Evolutionary conservation across 2,329 filamentous ascomycete genomes (phyloP).

Genomic region (Sordariomycetes sp.): DNA sequence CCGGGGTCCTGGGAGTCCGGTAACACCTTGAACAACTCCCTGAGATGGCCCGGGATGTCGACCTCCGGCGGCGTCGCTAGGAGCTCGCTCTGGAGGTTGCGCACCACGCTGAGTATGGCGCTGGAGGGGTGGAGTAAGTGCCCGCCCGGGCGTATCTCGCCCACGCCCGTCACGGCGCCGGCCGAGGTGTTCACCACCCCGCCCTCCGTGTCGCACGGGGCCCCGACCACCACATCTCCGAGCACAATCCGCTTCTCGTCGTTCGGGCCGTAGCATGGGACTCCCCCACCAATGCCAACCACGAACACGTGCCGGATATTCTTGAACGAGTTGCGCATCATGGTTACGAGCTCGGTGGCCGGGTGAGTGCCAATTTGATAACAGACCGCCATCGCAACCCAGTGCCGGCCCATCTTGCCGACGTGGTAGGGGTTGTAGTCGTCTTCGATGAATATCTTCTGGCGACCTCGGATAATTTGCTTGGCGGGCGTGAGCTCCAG

Average conservation of each 20-base stretch:
- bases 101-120: not conserved
- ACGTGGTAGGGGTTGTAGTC: too few relatives aligned
- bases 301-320: not conserved
- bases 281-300: not conserved
- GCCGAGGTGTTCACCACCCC: too few relatives aligned
- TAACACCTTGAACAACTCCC: not conserved
- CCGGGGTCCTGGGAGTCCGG: not conserved
- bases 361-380: not conserved
- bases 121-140: not conserved
- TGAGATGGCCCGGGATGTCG: too few relatives aligned
- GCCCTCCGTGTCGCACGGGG: too few relatives aligned
- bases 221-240: too few relatives aligned
- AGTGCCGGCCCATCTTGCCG: too few relatives aligned
- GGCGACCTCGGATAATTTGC: not conserved
- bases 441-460: not conserved
- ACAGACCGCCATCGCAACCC: not conserved
- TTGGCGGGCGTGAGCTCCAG: not conserved
- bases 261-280: not conserved
- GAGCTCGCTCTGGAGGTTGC: not conserved
- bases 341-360: not conserved
- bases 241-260: too few relatives aligned
- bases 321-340: not conserved
- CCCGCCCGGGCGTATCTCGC: not conserved
- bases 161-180: not conserved
- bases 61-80: too few relatives aligned